Percentiles rank a stretch among this genome's conserved stretches.
Conservation (phyloP, 345 rosid species). For the Melastoma malabathricum region DNA sequence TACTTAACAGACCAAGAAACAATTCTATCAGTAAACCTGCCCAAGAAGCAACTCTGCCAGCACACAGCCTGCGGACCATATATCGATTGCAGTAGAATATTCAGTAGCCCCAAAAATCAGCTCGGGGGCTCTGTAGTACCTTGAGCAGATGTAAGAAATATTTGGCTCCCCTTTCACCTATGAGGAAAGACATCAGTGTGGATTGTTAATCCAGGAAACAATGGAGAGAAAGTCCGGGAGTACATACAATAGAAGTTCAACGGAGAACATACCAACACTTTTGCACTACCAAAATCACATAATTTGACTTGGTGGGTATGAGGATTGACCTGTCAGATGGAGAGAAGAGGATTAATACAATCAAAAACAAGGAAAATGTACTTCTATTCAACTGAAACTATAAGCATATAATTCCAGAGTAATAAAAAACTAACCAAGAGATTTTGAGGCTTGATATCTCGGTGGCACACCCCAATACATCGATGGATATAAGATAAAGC, state of each 20-base stretch:
- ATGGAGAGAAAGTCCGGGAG: background rate
- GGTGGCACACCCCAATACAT: conserved; percentile 78
- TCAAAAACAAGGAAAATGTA: no score
- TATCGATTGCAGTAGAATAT: conserved; percentile 82
- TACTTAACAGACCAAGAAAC: background rate
- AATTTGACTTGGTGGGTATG: conserved; percentile 96
- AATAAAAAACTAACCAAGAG: conserved; percentile 49
- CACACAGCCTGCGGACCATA: conserved; percentile 98
- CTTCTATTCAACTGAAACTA: background rate
- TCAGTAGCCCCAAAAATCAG: conserved; percentile 98
- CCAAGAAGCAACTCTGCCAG: conserved; percentile 89
- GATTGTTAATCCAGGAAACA: background rate
- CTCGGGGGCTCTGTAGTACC: conserved; percentile 97
- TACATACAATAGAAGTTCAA: background rate
- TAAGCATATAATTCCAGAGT: background rate
- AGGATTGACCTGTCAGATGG: conserved; percentile 64
- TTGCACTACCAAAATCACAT: conserved; percentile 98
- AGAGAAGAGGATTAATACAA: no score
- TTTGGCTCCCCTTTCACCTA: conserved; percentile 99
- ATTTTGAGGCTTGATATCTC: conserved; percentile 97
- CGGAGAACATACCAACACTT: conserved; percentile 60
- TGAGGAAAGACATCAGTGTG: conserved; percentile 3
- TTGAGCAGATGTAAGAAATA: conserved; percentile 90
- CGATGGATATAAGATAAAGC: conserved; percentile 86
- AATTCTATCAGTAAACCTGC: conserved; percentile 33